These are phyloP conservation scores for Cercis canadensis DNA, from an alignment of 306 rosid species.

Conservation along the genomic window DNA sequence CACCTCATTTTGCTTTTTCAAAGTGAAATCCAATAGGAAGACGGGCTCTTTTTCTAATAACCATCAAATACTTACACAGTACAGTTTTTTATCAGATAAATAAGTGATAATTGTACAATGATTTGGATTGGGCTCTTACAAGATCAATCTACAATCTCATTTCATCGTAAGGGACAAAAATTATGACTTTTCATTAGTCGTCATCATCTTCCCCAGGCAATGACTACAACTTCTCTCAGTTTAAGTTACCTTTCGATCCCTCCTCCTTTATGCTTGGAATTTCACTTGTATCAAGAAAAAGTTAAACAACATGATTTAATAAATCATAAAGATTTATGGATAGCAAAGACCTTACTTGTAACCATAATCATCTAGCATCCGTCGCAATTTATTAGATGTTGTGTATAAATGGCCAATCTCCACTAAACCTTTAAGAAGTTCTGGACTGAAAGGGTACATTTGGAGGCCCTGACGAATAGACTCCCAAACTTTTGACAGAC, in stretches of 20 bases:
- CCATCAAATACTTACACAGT: background rate
- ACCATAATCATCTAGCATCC: conserved; percentile 72
- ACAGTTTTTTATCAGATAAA: background rate
- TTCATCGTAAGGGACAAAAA: background rate
- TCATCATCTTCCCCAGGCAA: conserved; percentile 12
- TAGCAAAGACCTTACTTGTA: conserved; percentile 65
- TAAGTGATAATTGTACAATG: no score
- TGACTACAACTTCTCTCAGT: conserved; percentile 20
- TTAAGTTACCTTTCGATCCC: conserved; percentile 11
- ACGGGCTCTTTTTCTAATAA: no score
- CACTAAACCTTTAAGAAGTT: conserved; percentile 68
- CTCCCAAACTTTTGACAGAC: conserved; percentile 77
- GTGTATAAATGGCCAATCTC: conserved; percentile 75
- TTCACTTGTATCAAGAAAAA: conserved; percentile 15
- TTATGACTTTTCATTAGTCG: background rate
- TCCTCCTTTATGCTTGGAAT: background rate
- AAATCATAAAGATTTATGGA: background rate
- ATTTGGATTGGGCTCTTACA: background rate
- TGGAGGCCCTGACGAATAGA: conserved; percentile 79
- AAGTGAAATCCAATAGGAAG: no score
- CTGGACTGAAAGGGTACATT: conserved; percentile 78
- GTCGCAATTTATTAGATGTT: conserved; percentile 77
- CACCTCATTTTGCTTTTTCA: no score
- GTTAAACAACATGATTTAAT: background rate
- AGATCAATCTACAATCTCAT: conserved; percentile 4